A percentile compares a stretch with the other conserved stretches of the same genome.
Evolutionary conservation across 2,329 filamentous ascomycete genomes (phyloP).

Genomic region (Dothistroma septosporum): DNA sequence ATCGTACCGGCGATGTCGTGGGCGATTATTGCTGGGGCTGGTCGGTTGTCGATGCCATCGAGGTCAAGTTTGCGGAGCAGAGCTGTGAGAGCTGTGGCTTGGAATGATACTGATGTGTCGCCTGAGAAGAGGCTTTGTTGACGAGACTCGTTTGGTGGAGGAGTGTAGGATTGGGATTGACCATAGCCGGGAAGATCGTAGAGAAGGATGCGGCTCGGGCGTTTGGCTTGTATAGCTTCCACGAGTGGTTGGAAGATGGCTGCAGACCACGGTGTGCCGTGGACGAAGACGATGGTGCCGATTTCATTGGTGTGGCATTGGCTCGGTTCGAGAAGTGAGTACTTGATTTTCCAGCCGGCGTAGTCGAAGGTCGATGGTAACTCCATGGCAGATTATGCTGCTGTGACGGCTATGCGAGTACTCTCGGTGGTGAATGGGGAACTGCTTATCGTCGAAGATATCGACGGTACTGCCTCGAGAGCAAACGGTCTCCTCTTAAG

Average conservation of each 20-base stretch:
- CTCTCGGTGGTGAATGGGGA: not conserved
- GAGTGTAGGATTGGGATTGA: slow-evolving; percentile 30
- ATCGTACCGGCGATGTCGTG: slow-evolving; percentile 47
- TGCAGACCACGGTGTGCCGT: slow-evolving; percentile 49
- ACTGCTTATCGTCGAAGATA: no score
- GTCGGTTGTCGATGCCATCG: slow-evolving; percentile 11
- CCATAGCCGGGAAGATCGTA: slow-evolving; percentile 48
- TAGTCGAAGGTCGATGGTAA: not conserved
- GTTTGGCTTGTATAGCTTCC: slow-evolving; percentile 30
- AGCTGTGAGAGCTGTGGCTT: slow-evolving; percentile 39
- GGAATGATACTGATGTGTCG: slow-evolving; percentile 38
- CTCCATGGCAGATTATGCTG: not conserved
- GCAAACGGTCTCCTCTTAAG: not conserved
- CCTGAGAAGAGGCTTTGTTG: slow-evolving; percentile 20
- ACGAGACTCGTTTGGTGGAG: slow-evolving; percentile 20
- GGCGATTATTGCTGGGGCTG: slow-evolving; percentile 39
- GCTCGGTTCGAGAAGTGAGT: slow-evolving; percentile 21
- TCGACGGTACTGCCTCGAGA: not conserved
- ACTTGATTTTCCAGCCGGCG: slow-evolving; percentile 19
- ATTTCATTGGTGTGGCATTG: slow-evolving; percentile 26
- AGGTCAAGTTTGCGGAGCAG: slow-evolving; percentile 37
- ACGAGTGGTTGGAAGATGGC: slow-evolving; percentile 39
- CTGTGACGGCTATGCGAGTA: not conserved
- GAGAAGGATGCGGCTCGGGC: slow-evolving; percentile 39
- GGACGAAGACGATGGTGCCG: slow-evolving; percentile 42